These are phyloP conservation scores for Mycena kentingensis DNA, from an alignment of 768 basidiomycete genomes.

Conservation along the genomic window DNA sequence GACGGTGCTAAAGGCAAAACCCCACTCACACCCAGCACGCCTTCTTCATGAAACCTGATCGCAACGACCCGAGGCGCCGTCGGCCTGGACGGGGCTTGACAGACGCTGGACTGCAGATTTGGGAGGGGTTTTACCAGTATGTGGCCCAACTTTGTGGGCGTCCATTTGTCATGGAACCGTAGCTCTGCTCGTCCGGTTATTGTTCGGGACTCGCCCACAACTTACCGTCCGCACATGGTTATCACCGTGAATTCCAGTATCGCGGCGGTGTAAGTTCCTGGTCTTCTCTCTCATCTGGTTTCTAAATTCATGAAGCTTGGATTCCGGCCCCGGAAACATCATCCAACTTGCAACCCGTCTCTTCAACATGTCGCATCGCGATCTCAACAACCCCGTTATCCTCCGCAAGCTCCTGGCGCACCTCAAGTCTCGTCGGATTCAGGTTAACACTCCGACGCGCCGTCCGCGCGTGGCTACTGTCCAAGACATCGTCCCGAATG, in stretches of 20 bases:
- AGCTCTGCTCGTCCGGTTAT: constrained; percentile 49
- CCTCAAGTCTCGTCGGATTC: constrained; percentile 39
- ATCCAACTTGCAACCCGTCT: constrained; percentile 29
- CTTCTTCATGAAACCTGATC: constrained; percentile 38
- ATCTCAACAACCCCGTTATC: background rate
- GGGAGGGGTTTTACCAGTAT: constrained; percentile 55
- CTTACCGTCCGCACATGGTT: constrained; percentile 39
- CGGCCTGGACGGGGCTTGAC: no score
- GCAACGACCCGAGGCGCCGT: no score
- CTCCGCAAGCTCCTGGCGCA: constrained; percentile 38
- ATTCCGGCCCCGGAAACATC: constrained; percentile 26
- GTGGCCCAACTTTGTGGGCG: constrained; percentile 18
- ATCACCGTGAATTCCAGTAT: constrained; percentile 52
- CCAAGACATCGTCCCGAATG: constrained; percentile 32
- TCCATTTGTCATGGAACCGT: background rate
- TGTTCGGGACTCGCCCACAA: background rate
- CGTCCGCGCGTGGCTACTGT: constrained; percentile 28
- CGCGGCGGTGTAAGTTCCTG: constrained; percentile 43
- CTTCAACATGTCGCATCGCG: background rate
- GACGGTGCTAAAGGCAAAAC: constrained; percentile 35
- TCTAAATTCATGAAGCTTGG: background rate
- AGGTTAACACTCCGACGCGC: constrained; percentile 25
- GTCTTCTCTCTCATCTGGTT: background rate
- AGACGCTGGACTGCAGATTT: constrained; percentile 43
- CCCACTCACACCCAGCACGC: constrained; percentile 46